Evolutionary conservation across 2,329 filamentous ascomycete species (phyloP), one percentile per base, ranked within the genome.

Genomic region (Alternaria triticina): DNA sequence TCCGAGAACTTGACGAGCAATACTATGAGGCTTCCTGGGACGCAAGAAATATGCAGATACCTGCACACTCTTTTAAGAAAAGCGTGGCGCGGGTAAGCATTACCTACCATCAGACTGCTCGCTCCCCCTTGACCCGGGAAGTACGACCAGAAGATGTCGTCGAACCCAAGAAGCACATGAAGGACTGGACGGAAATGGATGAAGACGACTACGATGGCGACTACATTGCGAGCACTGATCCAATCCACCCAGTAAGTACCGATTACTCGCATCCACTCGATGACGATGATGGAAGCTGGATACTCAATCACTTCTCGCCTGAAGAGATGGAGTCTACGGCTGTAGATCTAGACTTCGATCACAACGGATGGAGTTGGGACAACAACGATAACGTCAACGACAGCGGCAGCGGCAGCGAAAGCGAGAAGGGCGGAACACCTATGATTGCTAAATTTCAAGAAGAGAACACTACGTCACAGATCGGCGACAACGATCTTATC

Each of bases 181-280:
- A 57, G 30, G 27, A 50, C 5, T 59, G 62, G 57, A 27, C 15
- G 15, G 45, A 67, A 1, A 64, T 64, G 54, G 51, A 51, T 6
- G 62, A 52, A 5, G 45, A 65, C 5, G 56, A 69, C 3, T 73
- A 72, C 10, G 70, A 74, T 22, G 69, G 63, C 1, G 56, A 70
- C 10, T 73, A 68, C 43, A 40, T 66, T 6, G 69, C 58, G 2
- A 72, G 68, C 30, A 71, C 67, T 1, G 73, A 75, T 55, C 70
- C 74, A 5, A 9, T 76, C 0, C 72, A 75, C 40, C 74, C 70
- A 4, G 61, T 74, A 13, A 63, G 23, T 17, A 70, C 61, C 0
- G 62, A 67, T 11, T 70, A 74, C 46, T 33, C 54, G 6, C 61
- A 65, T 12, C 66, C 68, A 0, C 12, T 61, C n/a, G 63, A 69